Evolutionary conservation across 164 flowering plant genomes (phyloP).

Genomic region (Aristolochia fimbriata): DNA sequence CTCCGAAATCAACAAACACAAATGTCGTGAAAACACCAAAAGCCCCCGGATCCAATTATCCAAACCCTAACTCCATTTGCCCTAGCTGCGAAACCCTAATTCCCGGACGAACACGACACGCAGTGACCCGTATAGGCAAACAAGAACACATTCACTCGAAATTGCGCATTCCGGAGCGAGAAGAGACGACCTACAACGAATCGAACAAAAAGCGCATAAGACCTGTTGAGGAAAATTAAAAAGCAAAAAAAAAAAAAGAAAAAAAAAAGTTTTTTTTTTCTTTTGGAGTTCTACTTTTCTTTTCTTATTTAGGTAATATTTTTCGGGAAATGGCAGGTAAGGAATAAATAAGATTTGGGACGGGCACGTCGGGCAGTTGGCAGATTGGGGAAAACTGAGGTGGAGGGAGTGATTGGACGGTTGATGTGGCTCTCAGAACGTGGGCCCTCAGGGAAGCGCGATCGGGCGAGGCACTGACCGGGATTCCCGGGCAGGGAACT

Average conservation of each 20-base stretch:
- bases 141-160: background rate
- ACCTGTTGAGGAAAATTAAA: background rate
- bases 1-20: background rate
- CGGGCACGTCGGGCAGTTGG: background rate
- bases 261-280: background rate
- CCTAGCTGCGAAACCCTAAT: constrained; percentile 1
- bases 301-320: background rate
- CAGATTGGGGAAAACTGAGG: background rate
- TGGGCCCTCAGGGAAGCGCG: background rate
- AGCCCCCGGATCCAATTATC: background rate
- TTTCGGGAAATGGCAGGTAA: background rate
- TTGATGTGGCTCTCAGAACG: background rate
- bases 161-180: background rate
- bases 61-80: background rate
- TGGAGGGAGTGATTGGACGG: constrained; percentile 1
- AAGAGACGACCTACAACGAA: background rate
- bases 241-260: background rate
- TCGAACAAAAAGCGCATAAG: background rate
- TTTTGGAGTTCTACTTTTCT: background rate
- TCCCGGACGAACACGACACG: background rate
- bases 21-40: background rate
- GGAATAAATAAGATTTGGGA: background rate
- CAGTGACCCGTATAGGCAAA: background rate
- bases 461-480: background rate
- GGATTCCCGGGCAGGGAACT: constrained; percentile 6